Conservation (phyloP, 345 rosid genomes). For the Linum tenue region DNA sequence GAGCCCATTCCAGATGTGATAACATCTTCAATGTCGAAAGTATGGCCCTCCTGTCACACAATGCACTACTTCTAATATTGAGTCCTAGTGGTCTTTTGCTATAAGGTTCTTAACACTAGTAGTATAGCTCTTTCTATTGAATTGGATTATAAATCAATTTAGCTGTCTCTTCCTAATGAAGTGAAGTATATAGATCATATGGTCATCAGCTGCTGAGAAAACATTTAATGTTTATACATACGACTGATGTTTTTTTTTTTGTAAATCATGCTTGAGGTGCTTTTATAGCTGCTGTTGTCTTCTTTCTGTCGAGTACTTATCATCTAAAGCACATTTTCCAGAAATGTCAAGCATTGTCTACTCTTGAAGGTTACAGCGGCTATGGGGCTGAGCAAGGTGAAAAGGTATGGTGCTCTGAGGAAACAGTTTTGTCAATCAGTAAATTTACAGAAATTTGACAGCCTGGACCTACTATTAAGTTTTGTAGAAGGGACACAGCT, state of each 20-base stretch:
- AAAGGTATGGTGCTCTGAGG: conserved; percentile 36
- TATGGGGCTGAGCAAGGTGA: conserved; percentile 98
- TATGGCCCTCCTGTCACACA: conserved; percentile 11
- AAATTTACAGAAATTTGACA: conserved; percentile 2
- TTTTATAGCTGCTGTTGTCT: background rate
- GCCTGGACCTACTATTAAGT: background rate
- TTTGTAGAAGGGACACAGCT: background rate
- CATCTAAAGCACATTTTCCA: conserved; percentile 22
- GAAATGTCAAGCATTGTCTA: conserved; percentile 71
- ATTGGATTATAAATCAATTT: background rate
- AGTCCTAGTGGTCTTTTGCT: background rate
- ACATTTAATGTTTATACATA: background rate
- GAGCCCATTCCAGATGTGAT: conserved; percentile 95
- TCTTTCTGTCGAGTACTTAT: background rate
- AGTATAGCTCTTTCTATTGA: background rate
- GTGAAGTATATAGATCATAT: background rate
- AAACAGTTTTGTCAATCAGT: background rate
- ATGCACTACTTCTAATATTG: background rate
- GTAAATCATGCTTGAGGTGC: background rate
- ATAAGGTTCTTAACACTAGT: background rate
- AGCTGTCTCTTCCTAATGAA: background rate
- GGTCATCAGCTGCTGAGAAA: background rate
- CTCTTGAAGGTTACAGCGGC: conserved; percentile 81
- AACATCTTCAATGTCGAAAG: conserved; percentile 77
- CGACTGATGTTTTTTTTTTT: too few species aligned